Percentiles rank a stretch among this genome's conserved stretches.
Evolutionary conservation across 2,329 filamentous ascomycete genomes (phyloP).

Genomic region (Drechslera avenae): DNA sequence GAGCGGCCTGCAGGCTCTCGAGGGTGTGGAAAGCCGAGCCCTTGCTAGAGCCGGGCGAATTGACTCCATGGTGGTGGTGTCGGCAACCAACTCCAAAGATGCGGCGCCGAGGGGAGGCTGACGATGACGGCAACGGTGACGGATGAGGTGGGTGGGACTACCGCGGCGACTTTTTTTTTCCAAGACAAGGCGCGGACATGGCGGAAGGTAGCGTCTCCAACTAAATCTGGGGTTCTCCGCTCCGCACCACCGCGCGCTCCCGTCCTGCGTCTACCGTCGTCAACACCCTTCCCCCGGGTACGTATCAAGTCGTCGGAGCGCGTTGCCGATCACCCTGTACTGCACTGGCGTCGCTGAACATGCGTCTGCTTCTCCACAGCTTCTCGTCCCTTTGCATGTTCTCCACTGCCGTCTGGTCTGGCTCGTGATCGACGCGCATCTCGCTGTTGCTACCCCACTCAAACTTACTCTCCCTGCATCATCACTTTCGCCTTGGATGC

Average conservation of each 20-base stretch:
- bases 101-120: neutral
- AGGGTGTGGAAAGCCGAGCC: constrained; percentile 25
- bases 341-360: constrained; percentile 20
- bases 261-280: neutral
- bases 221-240: constrained; percentile 19
- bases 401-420: constrained; percentile 19
- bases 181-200: constrained; percentile 1
- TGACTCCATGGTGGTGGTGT: constrained; percentile 31
- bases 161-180: constrained; percentile 9
- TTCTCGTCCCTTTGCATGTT: constrained; percentile 16
- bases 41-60: constrained; percentile 36
- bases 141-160: neutral
- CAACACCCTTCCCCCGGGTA: constrained; percentile 6
- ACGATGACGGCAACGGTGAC: too few relatives aligned
- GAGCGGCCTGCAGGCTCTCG: constrained; percentile 24
- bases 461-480: constrained; percentile 9
- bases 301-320: constrained; percentile 2
- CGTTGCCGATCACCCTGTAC: constrained; percentile 12
- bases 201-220: neutral
- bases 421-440: constrained; percentile 16
- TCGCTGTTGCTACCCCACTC: constrained; percentile 19
- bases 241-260: constrained; percentile 8
- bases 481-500: constrained; percentile 12
- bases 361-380: constrained; percentile 25
- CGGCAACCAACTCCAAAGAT: neutral